Percentiles rank a stretch among this genome's conserved stretches.
Evolutionary conservation across 306 rosid genomes (phyloP).

Genomic region (Adenanthera pavonina): DNA sequence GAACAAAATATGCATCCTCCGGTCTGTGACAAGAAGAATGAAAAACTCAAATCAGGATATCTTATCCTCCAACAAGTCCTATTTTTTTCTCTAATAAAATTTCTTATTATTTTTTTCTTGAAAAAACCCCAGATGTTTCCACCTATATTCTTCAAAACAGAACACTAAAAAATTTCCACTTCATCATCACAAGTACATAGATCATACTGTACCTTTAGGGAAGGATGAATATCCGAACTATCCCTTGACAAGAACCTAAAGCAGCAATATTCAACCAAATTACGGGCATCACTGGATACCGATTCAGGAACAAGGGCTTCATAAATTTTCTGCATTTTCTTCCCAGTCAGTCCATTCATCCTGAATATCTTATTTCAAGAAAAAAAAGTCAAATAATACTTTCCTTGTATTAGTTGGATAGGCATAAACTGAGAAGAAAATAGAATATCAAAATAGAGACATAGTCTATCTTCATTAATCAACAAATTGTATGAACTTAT

Average conservation of each 20-base stretch:
- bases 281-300: constrained; percentile 71
- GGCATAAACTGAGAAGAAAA: constrained; percentile 39
- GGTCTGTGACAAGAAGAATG: neutral
- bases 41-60: neutral
- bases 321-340: constrained; percentile 88
- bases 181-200: constrained; percentile 16
- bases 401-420: constrained; percentile 40
- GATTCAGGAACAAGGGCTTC: constrained; percentile 83
- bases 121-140: neutral
- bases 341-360: constrained; percentile 96
- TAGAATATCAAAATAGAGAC: neutral
- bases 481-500: neutral
- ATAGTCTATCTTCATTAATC: neutral
- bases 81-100: neutral
- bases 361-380: constrained; percentile 69
- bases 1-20: neutral
- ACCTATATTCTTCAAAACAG: constrained; percentile 8
- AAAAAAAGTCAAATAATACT: constrained; percentile 57
- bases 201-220: constrained; percentile 67
- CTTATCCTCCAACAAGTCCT: neutral
- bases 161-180: constrained; percentile 9
- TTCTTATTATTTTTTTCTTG: neutral
- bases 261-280: constrained; percentile 97
- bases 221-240: constrained; percentile 80
- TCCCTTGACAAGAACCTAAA: constrained; percentile 95